Conservation (phyloP, 2,329 filamentous ascomycete genomes). For the Fusarium nodosum region DNA sequence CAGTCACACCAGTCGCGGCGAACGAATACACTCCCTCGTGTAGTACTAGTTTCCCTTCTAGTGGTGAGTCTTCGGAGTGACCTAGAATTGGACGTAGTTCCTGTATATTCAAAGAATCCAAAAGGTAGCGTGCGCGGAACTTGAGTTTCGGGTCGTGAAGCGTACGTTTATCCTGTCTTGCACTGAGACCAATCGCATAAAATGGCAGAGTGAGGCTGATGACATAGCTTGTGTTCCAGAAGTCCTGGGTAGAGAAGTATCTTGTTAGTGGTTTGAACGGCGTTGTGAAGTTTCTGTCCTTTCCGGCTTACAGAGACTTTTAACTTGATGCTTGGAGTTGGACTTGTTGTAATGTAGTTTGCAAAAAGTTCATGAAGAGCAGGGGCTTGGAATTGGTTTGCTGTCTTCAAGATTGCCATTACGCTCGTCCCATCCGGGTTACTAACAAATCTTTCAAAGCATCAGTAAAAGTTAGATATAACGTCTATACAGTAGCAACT, state of each 20-base stretch:
- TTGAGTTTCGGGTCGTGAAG: neutral
- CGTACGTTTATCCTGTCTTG: neutral
- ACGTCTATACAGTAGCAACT: neutral
- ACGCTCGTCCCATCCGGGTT: constrained; percentile 17
- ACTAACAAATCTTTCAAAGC: constrained; percentile 28
- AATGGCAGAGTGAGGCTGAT: neutral
- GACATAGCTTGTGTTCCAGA: neutral
- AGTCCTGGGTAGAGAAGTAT: neutral
- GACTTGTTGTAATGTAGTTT: constrained; percentile 22
- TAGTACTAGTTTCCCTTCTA: neutral
- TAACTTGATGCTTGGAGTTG: constrained; percentile 8
- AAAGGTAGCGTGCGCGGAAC: neutral
- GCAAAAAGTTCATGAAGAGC: constrained; percentile 21
- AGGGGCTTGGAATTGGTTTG: neutral
- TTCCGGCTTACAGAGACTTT: constrained; percentile 2
- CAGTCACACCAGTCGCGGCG: neutral
- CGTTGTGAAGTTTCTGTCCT: neutral
- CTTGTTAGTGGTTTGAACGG: neutral
- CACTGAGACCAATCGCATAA: neutral
- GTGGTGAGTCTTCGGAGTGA: too few relatives aligned
- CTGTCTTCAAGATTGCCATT: constrained; percentile 14
- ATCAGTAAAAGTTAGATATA: neutral
- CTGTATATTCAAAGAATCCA: neutral
- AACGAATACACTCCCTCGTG: constrained; percentile 5
- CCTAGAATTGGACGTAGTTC: neutral